Conservation (phyloP, 768 basidiomycete species). For the Russula sp. region DNA sequence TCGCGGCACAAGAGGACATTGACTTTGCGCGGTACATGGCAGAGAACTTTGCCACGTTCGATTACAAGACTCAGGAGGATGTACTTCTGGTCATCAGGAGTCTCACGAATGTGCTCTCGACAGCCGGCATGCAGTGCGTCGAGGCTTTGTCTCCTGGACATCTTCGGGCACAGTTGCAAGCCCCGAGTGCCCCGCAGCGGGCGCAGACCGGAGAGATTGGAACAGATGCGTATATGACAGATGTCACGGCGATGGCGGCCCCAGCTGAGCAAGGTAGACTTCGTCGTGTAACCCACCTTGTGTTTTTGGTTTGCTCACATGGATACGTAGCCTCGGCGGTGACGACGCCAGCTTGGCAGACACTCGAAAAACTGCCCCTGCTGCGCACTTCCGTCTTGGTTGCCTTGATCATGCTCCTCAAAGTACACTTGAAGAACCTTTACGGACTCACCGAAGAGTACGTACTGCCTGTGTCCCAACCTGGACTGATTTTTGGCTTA, state of each 20-base stretch:
- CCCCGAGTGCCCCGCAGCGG: constrained; percentile 14
- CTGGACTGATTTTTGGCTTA: background rate
- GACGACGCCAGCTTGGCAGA: constrained; percentile 14
- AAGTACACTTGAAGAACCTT: constrained; percentile 73
- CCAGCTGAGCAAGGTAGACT: constrained; percentile 2
- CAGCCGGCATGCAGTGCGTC: constrained; percentile 75
- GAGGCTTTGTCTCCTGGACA: constrained; percentile 68
- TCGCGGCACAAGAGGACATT: constrained; percentile 70
- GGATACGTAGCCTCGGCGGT: background rate
- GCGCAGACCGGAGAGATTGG: background rate
- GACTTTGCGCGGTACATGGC: constrained; percentile 89
- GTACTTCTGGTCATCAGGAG: constrained; percentile 77
- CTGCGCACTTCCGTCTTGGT: constrained; percentile 71
- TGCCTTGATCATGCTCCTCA: constrained; percentile 82
- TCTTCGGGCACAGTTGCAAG: constrained; percentile 56
- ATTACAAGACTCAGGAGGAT: constrained; percentile 96
- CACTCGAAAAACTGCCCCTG: constrained; percentile 28
- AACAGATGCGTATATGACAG: background rate
- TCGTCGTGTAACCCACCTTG: background rate
- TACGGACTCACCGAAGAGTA: constrained; percentile 93
- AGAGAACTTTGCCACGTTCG: constrained; percentile 87
- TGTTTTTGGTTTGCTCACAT: background rate
- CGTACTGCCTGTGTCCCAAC: constrained; percentile 29
- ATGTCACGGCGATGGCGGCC: background rate
- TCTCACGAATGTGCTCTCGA: constrained; percentile 69